Evolutionary conservation across 345 rosid species (phyloP).

Genomic region (Citrus unshiu): DNA sequence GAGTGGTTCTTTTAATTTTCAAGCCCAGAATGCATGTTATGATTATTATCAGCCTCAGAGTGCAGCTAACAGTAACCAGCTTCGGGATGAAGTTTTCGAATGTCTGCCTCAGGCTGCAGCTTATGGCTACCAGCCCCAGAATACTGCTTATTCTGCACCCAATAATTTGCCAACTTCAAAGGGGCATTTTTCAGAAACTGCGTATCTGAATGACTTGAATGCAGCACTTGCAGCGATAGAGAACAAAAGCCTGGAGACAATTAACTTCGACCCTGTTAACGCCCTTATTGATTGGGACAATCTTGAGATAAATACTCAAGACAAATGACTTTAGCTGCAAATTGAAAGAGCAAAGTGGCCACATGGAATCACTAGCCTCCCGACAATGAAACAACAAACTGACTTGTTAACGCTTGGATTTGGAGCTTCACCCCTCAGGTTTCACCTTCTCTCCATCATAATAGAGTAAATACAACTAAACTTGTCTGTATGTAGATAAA

Average conservation of each 20-base stretch:
- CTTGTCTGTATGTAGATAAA: background rate
- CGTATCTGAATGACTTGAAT: constrained; percentile 2
- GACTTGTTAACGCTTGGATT: background rate
- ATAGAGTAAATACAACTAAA: background rate
- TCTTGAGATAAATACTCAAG: background rate
- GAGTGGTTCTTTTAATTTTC: background rate
- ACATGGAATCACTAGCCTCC: background rate
- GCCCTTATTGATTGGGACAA: constrained; percentile 2
- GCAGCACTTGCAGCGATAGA: background rate
- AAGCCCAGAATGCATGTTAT: background rate
- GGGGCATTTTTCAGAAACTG: background rate
- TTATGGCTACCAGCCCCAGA: background rate
- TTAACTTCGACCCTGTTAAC: background rate
- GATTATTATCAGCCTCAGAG: background rate
- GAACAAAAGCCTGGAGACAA: background rate
- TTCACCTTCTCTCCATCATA: background rate
- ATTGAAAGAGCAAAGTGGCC: background rate
- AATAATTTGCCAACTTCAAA: background rate
- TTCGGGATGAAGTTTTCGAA: background rate
- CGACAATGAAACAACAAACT: background rate
- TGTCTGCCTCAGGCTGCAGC: background rate
- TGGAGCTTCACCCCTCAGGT: background rate
- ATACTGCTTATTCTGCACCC: background rate
- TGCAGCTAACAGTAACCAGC: background rate
- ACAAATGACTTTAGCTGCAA: background rate